A percentile compares a stretch with the other conserved stretches of the same genome.
Conservation (phyloP, 139 green algal genomes). For the Eudorina sp. region DNA sequence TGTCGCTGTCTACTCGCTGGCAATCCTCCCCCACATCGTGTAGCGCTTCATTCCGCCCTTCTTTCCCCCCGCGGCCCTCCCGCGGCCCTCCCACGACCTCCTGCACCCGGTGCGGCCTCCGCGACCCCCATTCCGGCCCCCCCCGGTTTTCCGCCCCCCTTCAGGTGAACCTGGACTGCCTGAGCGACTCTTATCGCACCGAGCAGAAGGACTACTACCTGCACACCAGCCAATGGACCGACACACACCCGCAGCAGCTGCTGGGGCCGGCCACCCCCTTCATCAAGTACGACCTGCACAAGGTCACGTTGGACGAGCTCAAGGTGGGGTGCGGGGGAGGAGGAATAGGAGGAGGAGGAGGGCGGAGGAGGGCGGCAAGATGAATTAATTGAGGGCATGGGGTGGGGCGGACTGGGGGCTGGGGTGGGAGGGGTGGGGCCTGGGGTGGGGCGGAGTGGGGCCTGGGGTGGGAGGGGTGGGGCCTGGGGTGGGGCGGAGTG, state of each 20-base stretch:
- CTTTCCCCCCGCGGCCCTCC: too few relatives aligned
- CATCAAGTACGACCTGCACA: conserved; percentile 92
- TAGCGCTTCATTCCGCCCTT: too few relatives aligned
- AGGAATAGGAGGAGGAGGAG: neutral
- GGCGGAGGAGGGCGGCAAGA: neutral
- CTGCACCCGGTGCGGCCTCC: neutral
- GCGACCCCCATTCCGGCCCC: neutral
- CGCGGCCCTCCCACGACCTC: too few relatives aligned
- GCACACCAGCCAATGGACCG: conserved; percentile 85
- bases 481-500: neutral
- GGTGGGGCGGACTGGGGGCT: neutral
- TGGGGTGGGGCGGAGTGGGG: neutral
- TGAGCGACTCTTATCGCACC: conserved; percentile 68
- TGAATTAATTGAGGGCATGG: too few relatives aligned
- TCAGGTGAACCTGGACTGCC: conserved; percentile 77
- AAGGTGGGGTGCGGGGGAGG: conserved; percentile 67
- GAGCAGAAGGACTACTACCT: conserved; percentile 93
- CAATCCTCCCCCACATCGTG: too few relatives aligned
- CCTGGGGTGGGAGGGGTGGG: neutral
- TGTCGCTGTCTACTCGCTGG: too few relatives aligned
- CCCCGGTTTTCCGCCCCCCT: too few relatives aligned
- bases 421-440: neutral
- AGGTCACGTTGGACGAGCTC: conserved; percentile 84
- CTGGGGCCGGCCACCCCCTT: conserved; percentile 78
- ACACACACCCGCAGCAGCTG: conserved; percentile 87